Evolutionary conservation across 2,329 filamentous ascomycete genomes (phyloP), one percentile per base, ranked within the genome.

Genomic region (Penicillium frequentans): DNA sequence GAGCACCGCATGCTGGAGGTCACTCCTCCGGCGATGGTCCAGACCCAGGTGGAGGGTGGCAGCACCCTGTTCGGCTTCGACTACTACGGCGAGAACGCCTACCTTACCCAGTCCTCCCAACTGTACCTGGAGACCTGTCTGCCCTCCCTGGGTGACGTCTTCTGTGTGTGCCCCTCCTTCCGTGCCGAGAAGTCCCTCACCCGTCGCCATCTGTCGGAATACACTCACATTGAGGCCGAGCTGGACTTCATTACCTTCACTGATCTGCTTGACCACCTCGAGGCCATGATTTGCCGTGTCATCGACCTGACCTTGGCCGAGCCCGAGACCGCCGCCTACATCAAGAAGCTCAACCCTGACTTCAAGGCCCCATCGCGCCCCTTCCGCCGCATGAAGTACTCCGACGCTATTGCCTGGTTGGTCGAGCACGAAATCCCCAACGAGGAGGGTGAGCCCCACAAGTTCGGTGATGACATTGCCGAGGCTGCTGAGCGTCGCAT

Each of bases 111-210:
- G 79, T 97, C 93, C 3, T 96, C 91, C 33, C 95, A 99, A 78
- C 86, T 99, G 53, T 99, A 99, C 78, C 89, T 99, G 57, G 95
- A 99, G 82, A 99, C 95, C 31, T 91, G 89, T 64, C 81, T 99
- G 31, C 91, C 93, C 11, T 91, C 89, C 51, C 83, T 98, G 69
- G 95, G 95, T 66, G 91, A 97, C 73, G 92, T 97, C 52, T 99
- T 96, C 84, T 98, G 93, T 74, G 93, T 99, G 69, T 93, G 96
- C 77, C 96, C 96, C 76, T 98, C 93, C 2, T 99, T 99, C 88
- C 93, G 95, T 60, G 95, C 95, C 14, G 95, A 99, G 78, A 97
- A 97, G 80, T 93, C 89, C 7, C 82, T 98, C 56, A 99, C 95
- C 49, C 90, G 95, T 60, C 90, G 95, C 70, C 95, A 99, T 75